Percentiles rank a stretch among this genome's conserved stretches.
Evolutionary conservation across 2,329 filamentous ascomycete genomes (phyloP).

Genomic region (Alternaria consortialis): DNA sequence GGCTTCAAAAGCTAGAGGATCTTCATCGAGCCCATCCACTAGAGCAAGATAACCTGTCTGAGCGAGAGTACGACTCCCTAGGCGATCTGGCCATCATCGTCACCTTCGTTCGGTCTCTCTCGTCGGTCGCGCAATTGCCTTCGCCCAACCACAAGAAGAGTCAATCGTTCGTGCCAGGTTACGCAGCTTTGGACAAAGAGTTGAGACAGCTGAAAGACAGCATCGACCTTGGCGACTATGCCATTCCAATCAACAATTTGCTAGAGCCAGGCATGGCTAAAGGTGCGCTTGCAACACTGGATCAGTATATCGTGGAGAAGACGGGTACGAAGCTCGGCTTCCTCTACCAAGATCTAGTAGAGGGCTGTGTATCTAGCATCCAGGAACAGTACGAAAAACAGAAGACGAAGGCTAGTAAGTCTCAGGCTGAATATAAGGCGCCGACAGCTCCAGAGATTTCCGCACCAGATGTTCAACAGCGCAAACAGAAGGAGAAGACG

Average conservation of each 20-base stretch:
- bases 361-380: background rate
- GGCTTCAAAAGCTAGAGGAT: constrained; percentile 54
- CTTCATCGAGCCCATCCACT: constrained; percentile 48
- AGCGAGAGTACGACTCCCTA: constrained; percentile 50
- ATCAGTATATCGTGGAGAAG: constrained; percentile 52
- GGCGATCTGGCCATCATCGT: constrained; percentile 52
- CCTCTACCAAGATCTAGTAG: constrained; percentile 6
- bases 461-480: background rate
- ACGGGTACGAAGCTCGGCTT: constrained; percentile 17
- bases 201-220: constrained; percentile 50
- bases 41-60: constrained; percentile 48
- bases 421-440: background rate
- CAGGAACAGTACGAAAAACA: constrained; percentile 1
- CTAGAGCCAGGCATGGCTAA: constrained; percentile 53
- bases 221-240: constrained; percentile 42
- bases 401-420: background rate
- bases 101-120: constrained; percentile 54
- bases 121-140: constrained; percentile 49
- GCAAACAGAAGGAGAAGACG: constrained; percentile 10
- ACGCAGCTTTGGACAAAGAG: constrained; percentile 50
- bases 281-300: constrained; percentile 48
- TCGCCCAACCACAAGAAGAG: constrained; percentile 51
- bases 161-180: constrained; percentile 49
- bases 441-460: background rate
- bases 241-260: constrained; percentile 55